These are phyloP conservation scores for Incumbomyces delicatus DNA, from an alignment of 2,329 filamentous ascomycete species.

Conservation along the genomic window DNA sequence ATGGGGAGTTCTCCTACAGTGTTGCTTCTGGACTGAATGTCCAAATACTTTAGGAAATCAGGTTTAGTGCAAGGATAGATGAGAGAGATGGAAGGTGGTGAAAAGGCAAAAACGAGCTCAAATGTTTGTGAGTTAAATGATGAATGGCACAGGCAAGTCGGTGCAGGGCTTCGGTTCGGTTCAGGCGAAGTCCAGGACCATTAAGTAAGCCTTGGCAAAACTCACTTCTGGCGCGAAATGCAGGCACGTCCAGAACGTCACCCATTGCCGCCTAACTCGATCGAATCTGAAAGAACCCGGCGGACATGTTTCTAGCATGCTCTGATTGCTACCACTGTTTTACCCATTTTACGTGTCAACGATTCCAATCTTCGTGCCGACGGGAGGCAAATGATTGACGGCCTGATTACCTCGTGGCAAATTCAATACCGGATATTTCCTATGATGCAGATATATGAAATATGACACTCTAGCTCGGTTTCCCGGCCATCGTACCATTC, in stretches of 20 bases:
- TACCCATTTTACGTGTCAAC: too few species aligned
- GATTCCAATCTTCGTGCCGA: too few species aligned
- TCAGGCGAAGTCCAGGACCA: constrained; percentile 1
- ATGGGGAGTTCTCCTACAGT: not conserved
- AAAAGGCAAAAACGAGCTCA: constrained; percentile 3
- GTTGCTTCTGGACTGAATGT: not conserved
- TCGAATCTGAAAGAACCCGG: constrained; percentile 5
- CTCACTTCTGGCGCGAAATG: not conserved
- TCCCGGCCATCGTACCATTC: too few species aligned
- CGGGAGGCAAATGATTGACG: too few species aligned
- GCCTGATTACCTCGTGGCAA: too few species aligned
- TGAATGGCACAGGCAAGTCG: too few species aligned
- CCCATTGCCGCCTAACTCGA: not conserved
- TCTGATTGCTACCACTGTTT: too few species aligned
- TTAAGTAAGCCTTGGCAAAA: constrained; percentile 1
- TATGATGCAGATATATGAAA: too few species aligned
- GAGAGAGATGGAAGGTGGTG: not conserved
- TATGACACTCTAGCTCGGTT: too few species aligned
- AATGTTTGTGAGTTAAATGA: not conserved
- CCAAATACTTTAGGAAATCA: not conserved
- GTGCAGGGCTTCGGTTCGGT: too few species aligned
- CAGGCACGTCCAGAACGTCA: constrained; percentile 6
- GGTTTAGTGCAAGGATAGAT: not conserved
- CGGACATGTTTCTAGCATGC: not conserved
- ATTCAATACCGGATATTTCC: too few species aligned